Conservation (phyloP, 257 asterid genomes). For the Avicennia marina region DNA sequence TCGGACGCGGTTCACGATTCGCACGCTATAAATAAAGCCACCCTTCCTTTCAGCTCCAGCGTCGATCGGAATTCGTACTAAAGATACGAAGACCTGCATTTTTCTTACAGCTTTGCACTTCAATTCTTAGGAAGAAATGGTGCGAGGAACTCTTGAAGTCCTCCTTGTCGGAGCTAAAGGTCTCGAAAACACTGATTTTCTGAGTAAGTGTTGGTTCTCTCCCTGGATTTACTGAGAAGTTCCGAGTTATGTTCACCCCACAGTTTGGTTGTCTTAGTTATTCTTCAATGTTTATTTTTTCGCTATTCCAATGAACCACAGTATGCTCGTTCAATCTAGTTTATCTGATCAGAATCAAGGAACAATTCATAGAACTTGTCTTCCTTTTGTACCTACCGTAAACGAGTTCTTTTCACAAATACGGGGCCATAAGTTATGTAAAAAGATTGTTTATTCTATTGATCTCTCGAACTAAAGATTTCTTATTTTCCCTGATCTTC, state of each 20-base stretch:
- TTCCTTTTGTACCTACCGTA: not conserved
- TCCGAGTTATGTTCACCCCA: not conserved
- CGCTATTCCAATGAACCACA: not conserved
- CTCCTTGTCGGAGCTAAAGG: conserved; percentile 48
- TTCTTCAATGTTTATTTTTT: not conserved
- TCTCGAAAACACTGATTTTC: conserved; percentile 53
- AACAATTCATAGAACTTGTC: not conserved
- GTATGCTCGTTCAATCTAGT: not conserved
- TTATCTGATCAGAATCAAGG: not conserved
- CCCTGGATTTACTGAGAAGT: too few species aligned
- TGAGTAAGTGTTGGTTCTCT: conserved; percentile 32
- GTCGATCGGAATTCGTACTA: too few species aligned
- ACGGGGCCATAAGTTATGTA: too few species aligned
- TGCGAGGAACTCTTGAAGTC: conserved; percentile 53
- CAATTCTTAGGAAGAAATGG: conserved; percentile 17
- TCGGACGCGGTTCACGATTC: too few species aligned
- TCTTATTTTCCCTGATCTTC: not conserved
- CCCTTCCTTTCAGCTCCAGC: too few species aligned
- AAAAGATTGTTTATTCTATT: too few species aligned
- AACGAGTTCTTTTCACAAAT: too few species aligned
- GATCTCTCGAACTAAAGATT: too few species aligned
- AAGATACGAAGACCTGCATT: too few species aligned
- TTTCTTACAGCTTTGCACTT: too few species aligned
- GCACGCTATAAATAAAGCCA: too few species aligned
- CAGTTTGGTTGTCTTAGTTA: not conserved